Conservation (phyloP, 345 rosid species). For the Alliaria petiolata region DNA sequence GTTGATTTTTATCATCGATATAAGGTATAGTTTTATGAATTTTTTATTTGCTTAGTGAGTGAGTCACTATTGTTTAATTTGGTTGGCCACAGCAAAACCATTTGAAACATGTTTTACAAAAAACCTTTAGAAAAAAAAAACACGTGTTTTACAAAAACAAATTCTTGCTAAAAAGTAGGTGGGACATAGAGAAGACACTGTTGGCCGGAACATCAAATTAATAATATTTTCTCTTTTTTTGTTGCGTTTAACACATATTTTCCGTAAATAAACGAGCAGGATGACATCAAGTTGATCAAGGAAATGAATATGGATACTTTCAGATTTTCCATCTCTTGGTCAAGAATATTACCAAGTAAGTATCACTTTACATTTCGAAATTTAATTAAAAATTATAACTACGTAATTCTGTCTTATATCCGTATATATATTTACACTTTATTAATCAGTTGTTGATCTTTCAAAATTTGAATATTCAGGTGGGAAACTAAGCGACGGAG, state of each 20-base stretch:
- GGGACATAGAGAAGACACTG: too few relatives aligned
- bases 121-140: too few relatives aligned
- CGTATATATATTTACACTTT: not conserved
- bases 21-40: constrained; percentile 22
- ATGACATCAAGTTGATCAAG: constrained; percentile 36
- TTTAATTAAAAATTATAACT: not conserved
- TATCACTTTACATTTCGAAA: not conserved
- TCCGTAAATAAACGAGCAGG: constrained; percentile 20
- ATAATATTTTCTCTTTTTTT: too few relatives aligned
- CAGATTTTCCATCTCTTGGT: constrained; percentile 46
- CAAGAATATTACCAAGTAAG: constrained; percentile 42
- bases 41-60: too few relatives aligned
- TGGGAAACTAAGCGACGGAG: constrained; percentile 38
- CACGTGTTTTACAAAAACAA: too few relatives aligned
- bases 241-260: not conserved
- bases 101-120: not conserved
- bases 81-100: not conserved
- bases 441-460: not conserved
- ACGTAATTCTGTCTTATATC: too few relatives aligned
- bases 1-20: constrained; percentile 41
- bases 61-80: too few relatives aligned
- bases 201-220: too few relatives aligned
- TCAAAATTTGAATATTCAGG: constrained; percentile 8
- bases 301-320: constrained; percentile 34
- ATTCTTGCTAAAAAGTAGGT: too few relatives aligned